These are phyloP conservation scores for Elongisporangium senticosum DNA, from an alignment of 352 stramenopile genomes.

Conservation along the genomic window DNA sequence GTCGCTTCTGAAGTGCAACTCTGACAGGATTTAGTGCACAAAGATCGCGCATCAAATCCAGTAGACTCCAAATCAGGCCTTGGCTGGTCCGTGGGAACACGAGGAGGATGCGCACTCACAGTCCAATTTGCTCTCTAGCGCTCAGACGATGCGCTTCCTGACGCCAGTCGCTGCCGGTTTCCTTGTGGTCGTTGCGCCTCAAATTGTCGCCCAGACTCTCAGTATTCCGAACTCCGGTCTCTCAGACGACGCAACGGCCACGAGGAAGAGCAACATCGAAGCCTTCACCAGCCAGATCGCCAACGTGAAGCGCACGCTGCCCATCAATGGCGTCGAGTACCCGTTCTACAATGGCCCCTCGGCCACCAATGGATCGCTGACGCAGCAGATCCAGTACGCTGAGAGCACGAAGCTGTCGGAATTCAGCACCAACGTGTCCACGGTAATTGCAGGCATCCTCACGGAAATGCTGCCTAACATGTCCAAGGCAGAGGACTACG, in stretches of 20 bases:
- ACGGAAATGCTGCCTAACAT: conserved; percentile 12
- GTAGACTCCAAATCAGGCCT: no score
- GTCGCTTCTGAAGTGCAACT: no score
- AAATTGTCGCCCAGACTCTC: conserved; percentile 3
- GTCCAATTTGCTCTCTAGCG: no score
- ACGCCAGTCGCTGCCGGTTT: no score
- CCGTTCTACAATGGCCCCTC: conserved; percentile 8
- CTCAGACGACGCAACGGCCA: no score
- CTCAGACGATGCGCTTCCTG: no score
- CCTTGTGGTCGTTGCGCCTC: not conserved
- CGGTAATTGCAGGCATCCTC: conserved; percentile 13
- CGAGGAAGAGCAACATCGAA: conserved; percentile 14
- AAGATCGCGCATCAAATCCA: no score
- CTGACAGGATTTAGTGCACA: no score
- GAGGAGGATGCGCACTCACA: no score
- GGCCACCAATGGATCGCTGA: conserved; percentile 11
- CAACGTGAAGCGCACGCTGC: conserved; percentile 21
- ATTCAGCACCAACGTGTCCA: conserved; percentile 16
- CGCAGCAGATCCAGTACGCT: conserved; percentile 20
- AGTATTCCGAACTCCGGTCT: conserved; percentile 12
- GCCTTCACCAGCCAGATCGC: conserved; percentile 19
- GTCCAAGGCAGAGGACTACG: conserved; percentile 8
- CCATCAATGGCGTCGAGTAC: conserved; percentile 15
- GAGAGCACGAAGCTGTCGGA: conserved; percentile 15
- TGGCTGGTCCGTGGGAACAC: no score